A percentile compares a stretch with the other conserved stretches of the same genome.
Conservation (phyloP, 805 yeast genomes). For the Kurtzmaniella cleridarum region DNA sequence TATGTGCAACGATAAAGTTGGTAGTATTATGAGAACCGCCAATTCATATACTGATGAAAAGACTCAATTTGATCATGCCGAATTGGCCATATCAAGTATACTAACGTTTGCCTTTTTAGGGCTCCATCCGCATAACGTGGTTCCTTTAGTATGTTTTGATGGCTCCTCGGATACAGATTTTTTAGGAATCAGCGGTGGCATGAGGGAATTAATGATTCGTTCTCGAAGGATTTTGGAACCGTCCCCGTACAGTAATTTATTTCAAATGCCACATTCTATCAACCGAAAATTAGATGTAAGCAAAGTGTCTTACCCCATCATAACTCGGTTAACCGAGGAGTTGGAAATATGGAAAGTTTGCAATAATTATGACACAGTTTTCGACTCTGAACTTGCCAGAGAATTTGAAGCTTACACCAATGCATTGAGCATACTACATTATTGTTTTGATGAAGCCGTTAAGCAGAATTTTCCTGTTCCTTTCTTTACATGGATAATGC, state of each 20-base stretch:
- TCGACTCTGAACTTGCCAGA: slow-evolving; percentile 1
- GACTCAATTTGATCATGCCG: slow-evolving; percentile 4
- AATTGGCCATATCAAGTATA: slow-evolving; percentile 14
- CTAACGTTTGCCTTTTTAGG: slow-evolving; percentile 25
- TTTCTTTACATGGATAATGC: slow-evolving; percentile 21
- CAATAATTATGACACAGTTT: slow-evolving; percentile 1
- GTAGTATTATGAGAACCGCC: no score
- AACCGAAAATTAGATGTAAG: background rate
- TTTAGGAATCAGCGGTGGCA: slow-evolving; percentile 15
- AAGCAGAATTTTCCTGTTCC: slow-evolving; percentile 25
- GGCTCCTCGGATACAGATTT: slow-evolving; percentile 13
- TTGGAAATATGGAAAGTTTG: slow-evolving; percentile 1
- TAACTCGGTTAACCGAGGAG: slow-evolving; percentile 5
- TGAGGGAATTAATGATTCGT: slow-evolving; percentile 6
- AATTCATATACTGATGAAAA: no score
- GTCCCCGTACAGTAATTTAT: slow-evolving; percentile 3
- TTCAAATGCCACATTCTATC: slow-evolving; percentile 2
- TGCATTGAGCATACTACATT: slow-evolving; percentile 11
- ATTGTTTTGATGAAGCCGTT: slow-evolving; percentile 9
- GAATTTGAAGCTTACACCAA: slow-evolving; percentile 3
- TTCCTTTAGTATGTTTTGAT: slow-evolving; percentile 24
- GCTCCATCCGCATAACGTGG: slow-evolving; percentile 24
- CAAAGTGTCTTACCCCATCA: slow-evolving; percentile 2
- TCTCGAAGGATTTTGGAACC: slow-evolving; percentile 6
- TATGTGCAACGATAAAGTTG: no score